Base-by-base conservation (phyloP, 495 filamentous ascomycete genomes). In the Pseudomonodictys pantanalensis region DNA sequence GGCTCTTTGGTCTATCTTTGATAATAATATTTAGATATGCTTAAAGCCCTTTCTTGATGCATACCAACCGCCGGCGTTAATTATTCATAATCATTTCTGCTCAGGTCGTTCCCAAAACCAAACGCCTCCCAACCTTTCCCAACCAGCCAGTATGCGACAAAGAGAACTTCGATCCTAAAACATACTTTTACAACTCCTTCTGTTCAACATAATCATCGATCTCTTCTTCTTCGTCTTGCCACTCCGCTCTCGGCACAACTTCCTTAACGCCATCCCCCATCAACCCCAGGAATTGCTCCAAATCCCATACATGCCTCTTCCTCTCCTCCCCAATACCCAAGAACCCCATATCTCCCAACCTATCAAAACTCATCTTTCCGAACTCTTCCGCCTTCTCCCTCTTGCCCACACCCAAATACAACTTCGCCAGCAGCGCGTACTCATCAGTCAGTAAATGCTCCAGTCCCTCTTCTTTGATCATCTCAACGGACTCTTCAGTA, bases 381-480 rank as follows among this genome's bases (percentile, higher is more conserved):
- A n/a, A 46, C 22, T 28, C 50, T n/a, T 54, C 58, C 11, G 58
- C 58, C 23, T 41, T 41, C 20, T 54, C 38, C 29, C 43, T 2
- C 3, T 61, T 23, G 12, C 51, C 50, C 5, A 2, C 1, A 3
- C 46, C 5, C 51, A 61, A 22, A 12, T 23, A 39, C 32, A 61
- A 24, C 17, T 47, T 38, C 7, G 58, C 58, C 17, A 61, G 43
- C 17, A 55, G n/a, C 1, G 44, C 58, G 26, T 55, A 61, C 29
- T 49, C 20, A 18, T 54, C 49, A n/a, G 58, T 28, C 12, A 61
- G 26, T 9, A 61, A 23, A 2, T 26, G 28, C 1, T 38, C 25
- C 20, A 54, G 43, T 6, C 18, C 42, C 32, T 61, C 58, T 15
- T 54, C 58, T 12, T 41, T 30, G 26, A 61, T 55, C 41, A 55